Base-by-base conservation (phyloP, 2,329 filamentous ascomycete species). In the Cladophialophora bantiana region DNA sequence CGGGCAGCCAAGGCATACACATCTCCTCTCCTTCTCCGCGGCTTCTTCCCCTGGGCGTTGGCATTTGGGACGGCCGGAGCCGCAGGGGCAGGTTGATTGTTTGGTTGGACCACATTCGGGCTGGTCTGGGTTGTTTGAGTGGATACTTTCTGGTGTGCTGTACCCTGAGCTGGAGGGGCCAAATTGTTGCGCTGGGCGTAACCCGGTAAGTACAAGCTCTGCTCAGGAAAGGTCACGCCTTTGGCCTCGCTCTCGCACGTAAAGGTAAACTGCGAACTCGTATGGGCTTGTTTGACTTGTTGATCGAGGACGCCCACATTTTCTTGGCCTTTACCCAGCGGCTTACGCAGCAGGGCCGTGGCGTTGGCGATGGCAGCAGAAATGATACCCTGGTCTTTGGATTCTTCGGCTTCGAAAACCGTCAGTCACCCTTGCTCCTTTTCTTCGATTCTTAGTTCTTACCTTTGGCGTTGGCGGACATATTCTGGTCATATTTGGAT, bases 201-300 rank as follows among this genome's bases (percentile, higher is more conserved):
- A 12, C 71, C 72, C 1, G 72, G 71, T 15, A 69, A 72, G 75
- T 81, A 77, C 57, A 77, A 70, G 70, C 81, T 83, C 67, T 84
- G 82, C 74, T 89, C 88, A 52, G 91, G 91, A 89, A 91, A 92
- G 59, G 89, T 88, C 77, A 93, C 86, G 64, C 90, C 88, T 66
- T 90, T 92, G 42, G 93, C 92, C 76, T 95, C 93, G 1, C 94
- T 94, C 74, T 96, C 92, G 78, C 93, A 97, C 12, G 93, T 96
- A 76, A 99, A 99, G 9, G 95, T 99, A 77, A 99, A 99, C 73
- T 97, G 93, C 0, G 91, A 90, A 64, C 93, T 92, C 5, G 90
- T 87, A 4, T 91, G 88, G 40, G 85, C 88, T 3, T 86, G 76
- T 73, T 87, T 89, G 65, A 83, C 83, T 77, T 90, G 88, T 75